A percentile compares a stretch with the other conserved stretches of the same genome.
These are phyloP conservation scores for Stygiomarasmius scandens DNA, from an alignment of 1,284 basidiomycete genomes.

Conservation along the genomic window DNA sequence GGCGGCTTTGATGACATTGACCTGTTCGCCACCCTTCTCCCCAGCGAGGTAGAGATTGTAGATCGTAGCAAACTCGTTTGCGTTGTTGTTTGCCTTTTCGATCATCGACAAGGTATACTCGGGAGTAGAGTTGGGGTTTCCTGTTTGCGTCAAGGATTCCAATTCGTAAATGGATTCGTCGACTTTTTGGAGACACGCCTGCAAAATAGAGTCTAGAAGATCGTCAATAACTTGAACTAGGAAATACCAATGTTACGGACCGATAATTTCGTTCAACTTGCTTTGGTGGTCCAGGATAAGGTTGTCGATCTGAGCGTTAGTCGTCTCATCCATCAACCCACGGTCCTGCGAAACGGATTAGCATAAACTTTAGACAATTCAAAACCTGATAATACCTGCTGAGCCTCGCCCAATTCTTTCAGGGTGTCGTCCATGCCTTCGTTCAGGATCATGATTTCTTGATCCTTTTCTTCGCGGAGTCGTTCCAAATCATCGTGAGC, in stretches of 20 bases:
- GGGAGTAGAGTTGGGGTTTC: slow-evolving; percentile 95
- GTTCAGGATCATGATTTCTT: slow-evolving; percentile 94
- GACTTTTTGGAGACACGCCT: slow-evolving; percentile 95
- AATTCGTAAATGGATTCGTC: slow-evolving; percentile 98
- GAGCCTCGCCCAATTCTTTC: slow-evolving; percentile 85
- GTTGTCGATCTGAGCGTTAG: slow-evolving; percentile 95
- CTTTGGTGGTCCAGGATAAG: slow-evolving; percentile 97
- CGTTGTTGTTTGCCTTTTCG: slow-evolving; percentile 93
- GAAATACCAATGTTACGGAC: slow-evolving; percentile 40
- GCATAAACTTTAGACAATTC: slow-evolving; percentile 16
- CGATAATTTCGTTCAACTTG: slow-evolving; percentile 98
- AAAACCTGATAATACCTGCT: slow-evolving; percentile 58
- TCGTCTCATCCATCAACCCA: slow-evolving; percentile 85
- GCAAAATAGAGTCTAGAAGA: slow-evolving; percentile 87
- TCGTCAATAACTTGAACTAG: slow-evolving; percentile 1
- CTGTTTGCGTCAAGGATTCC: slow-evolving; percentile 91
- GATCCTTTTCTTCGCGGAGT: slow-evolving; percentile 93
- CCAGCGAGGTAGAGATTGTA: slow-evolving; percentile 92
- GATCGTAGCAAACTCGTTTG: slow-evolving; percentile 94
- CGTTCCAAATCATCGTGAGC: slow-evolving; percentile 78
- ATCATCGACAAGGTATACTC: slow-evolving; percentile 99
- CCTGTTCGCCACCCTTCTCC: slow-evolving; percentile 90
- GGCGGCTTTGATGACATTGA: slow-evolving; percentile 97
- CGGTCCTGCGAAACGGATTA: slow-evolving; percentile 58
- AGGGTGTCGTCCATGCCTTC: slow-evolving; percentile 96